Evolutionary conservation across 768 basidiomycete genomes (phyloP).

Genomic region (Royoungia palumana): DNA sequence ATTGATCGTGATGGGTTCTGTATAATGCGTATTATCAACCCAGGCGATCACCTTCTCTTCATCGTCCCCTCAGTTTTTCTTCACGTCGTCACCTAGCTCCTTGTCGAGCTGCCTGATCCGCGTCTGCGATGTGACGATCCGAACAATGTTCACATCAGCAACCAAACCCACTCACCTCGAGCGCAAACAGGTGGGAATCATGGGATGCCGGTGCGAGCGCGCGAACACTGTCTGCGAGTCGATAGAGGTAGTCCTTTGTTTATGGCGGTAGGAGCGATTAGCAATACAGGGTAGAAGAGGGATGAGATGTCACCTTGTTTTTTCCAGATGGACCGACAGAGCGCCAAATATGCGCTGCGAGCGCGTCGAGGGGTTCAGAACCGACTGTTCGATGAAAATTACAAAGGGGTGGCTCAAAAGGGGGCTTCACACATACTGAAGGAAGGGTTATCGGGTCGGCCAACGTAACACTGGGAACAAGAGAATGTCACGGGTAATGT

Average conservation of each 20-base stretch:
- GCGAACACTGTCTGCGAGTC: conserved; percentile 70
- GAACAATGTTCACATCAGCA: background rate
- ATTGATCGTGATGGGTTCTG: too few species aligned
- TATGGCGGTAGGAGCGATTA: background rate
- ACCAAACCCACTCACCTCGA: conserved; percentile 55
- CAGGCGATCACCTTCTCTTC: background rate
- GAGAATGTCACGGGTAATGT: background rate
- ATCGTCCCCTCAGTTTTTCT: background rate
- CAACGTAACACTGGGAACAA: conserved; percentile 72
- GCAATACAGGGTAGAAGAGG: too few species aligned
- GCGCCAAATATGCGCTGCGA: conserved; percentile 68
- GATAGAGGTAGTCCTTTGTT: conserved; percentile 80
- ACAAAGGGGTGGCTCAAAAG: background rate
- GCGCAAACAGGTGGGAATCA: conserved; percentile 72
- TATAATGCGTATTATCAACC: background rate
- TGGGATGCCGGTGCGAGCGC: conserved; percentile 67
- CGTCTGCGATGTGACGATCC: background rate
- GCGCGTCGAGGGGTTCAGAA: conserved; percentile 67
- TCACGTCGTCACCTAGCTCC: background rate
- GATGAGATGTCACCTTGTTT: conserved; percentile 62
- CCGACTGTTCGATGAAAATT: conserved; percentile 53
- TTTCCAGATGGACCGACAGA: conserved; percentile 84
- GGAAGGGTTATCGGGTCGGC: conserved; percentile 80
- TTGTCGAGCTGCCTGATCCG: conserved; percentile 13
- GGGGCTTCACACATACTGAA: conserved; percentile 54